Base-by-base conservation (phyloP, 805 yeast species). In the Starmera pachycereana region DNA sequence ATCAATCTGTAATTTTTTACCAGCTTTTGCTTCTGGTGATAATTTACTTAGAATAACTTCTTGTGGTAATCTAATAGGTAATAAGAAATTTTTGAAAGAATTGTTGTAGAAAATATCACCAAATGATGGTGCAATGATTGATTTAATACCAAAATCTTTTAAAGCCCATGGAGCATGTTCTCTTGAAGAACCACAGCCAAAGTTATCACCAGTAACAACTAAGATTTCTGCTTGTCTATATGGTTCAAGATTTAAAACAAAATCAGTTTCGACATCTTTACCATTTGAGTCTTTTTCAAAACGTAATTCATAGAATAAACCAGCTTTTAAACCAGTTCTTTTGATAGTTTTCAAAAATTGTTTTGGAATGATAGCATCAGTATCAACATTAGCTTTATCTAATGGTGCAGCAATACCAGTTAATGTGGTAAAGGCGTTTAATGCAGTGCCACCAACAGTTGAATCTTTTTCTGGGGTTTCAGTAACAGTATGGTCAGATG, bases 121-220 rank as follows among this genome's bases (percentile, higher is more conserved):
- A 53, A 90, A 92, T 1, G 97, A 88, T 42, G 97, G 98, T 6
- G 97, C 97, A 62, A 92, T 89, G 57, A 92, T 84, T 47, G 90
- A 81, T 63, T 84, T 81, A 63, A 92, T 88, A 63, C 98, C 98
- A 56, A 92, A 92, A 66, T 92, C 98, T 56, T 88, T 89, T 50
- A 92, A 73, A 2, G 98, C 97, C 98, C 98, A 92, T 43, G 98
- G 97, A 29, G 98, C 98, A 57, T 92, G 98, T 65, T 92, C 98
- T 74, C 98, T 86, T 2, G 97, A 89, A 33, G 97, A 89, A 56
- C 98, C 98, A 70, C 98, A 92, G 50, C 98, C 98, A 60, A 92
- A 92, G 71, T 92, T 92, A 60, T 86, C 95, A 61, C 98, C 98
- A 34, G 94, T 78, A 44, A 88, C 95, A 51, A 90, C 81, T 49